These are phyloP conservation scores for Cryptococcus sp. DNA, from an alignment of 1,284 basidiomycete genomes.

Conservation along the genomic window DNA sequence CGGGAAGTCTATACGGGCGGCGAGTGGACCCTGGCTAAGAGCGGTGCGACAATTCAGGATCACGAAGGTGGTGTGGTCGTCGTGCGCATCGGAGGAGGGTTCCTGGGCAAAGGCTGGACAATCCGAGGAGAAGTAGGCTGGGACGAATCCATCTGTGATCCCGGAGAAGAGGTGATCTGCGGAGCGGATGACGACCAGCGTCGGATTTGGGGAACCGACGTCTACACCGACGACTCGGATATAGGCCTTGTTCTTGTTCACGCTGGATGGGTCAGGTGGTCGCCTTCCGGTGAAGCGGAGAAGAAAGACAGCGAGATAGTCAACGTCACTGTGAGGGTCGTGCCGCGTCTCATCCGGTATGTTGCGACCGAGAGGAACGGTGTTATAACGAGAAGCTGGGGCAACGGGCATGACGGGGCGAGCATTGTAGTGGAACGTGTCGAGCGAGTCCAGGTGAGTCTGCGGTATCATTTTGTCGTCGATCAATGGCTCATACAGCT, in stretches of 20 bases:
- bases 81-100: constrained; percentile 40
- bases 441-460: constrained; percentile 53
- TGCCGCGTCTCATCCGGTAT: constrained; percentile 59
- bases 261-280: constrained; percentile 58
- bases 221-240: constrained; percentile 64
- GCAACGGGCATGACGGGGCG: constrained; percentile 61
- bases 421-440: constrained; percentile 59
- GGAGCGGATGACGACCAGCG: constrained; percentile 32
- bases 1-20: constrained; percentile 34
- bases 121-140: constrained; percentile 49
- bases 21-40: constrained; percentile 35
- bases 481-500: background rate
- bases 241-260: constrained; percentile 59
- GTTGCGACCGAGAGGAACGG: constrained; percentile 58
- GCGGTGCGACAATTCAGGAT: constrained; percentile 10
- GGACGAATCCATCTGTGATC: constrained; percentile 34
- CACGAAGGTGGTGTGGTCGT: constrained; percentile 36
- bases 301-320: constrained; percentile 45
- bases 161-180: constrained; percentile 19
- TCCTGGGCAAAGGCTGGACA: constrained; percentile 43
- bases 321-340: constrained; percentile 56
- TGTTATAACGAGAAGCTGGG: constrained; percentile 58
- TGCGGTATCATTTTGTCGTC: background rate
- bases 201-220: constrained; percentile 61
- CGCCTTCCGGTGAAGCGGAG: constrained; percentile 7